Evolutionary conservation across 169 alveolate species (phyloP), one percentile per base, ranked within the genome.

Genomic region (Eimeria sp.): DNA sequence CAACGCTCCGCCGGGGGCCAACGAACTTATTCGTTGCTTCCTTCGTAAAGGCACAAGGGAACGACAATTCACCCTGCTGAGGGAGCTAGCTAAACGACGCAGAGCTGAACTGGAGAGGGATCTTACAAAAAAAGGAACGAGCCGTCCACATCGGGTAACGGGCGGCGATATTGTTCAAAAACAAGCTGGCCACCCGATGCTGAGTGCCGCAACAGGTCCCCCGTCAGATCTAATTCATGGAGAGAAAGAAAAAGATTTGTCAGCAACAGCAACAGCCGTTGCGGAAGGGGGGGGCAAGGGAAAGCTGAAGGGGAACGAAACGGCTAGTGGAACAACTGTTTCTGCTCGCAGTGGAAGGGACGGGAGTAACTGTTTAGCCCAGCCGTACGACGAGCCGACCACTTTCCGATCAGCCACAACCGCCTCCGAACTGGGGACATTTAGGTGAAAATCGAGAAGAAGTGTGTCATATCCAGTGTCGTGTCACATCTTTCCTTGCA

Each of bases 381-480:
- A 87, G 40, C 93, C 66, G 11, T 27, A 64, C 62, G 93, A 87
- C 13, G 93, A 87, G 13, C 93, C 64, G 13, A 40, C 62, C 30
- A 87, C 93, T n/a, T 60, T 87, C 82, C 8, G 93, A 64, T 87
- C 93, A 30, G 93, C 93, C 9, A 87, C 93, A 14, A 87, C 93
- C 8, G 93, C 93, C 49, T 87, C 93, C 23, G 93, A 87, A 27
- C 4, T 87, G 93, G 93, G 83, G 11, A 83, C 90, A 11, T 83
- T 40, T 9, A 56, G 90, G 43, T 37, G 43, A 56, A 37, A 6
- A 46, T 20, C 87, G 16, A 49, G 43, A 49, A 33, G 20, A 25
- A 77, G 10, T 10, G 25, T 27, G 68, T 40, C 46, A 49, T 20
- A 74, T 6, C 58, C 33, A 71, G 0, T 52, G 52, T 27, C 37